A percentile compares a stretch with the other conserved stretches of the same genome.
These are phyloP conservation scores for Ceriops decandra DNA, from an alignment of 345 rosid genomes.

Conservation along the genomic window DNA sequence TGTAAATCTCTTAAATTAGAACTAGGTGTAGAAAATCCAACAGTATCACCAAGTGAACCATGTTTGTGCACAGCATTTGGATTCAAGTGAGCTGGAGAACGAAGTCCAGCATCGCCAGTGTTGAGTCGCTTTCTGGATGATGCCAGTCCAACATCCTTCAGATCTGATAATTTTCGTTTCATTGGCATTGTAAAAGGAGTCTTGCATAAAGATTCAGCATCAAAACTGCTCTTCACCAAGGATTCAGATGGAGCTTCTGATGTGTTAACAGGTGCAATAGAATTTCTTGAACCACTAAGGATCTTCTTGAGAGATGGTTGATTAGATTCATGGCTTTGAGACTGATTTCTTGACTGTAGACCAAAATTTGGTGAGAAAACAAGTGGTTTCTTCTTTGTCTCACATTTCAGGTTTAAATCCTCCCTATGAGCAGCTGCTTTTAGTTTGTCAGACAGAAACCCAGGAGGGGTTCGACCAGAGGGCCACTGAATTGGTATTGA, in stretches of 20 bases:
- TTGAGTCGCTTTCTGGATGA: constrained; percentile 67
- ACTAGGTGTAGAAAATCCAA: constrained; percentile 56
- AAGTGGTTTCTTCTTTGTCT: constrained; percentile 68
- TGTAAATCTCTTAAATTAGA: constrained; percentile 40
- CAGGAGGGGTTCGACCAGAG: constrained; percentile 61
- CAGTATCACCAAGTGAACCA: constrained; percentile 38
- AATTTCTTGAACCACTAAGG: constrained; percentile 30
- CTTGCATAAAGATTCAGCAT: constrained; percentile 55
- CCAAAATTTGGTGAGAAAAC: constrained; percentile 68
- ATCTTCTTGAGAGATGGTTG: constrained; percentile 43
- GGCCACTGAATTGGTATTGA: constrained; percentile 79
- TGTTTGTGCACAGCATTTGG: constrained; percentile 48
- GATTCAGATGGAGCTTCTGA: constrained; percentile 45
- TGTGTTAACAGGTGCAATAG: constrained; percentile 28
- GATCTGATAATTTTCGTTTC: constrained; percentile 71
- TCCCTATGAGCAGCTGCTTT: constrained; percentile 42
- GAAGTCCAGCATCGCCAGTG: constrained; percentile 58
- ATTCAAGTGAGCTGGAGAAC: constrained; percentile 58
- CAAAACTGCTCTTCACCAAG: constrained; percentile 35
- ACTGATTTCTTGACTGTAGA: constrained; percentile 50
- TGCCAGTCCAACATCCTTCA: constrained; percentile 54
- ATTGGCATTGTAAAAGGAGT: constrained; percentile 63
- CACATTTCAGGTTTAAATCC: constrained; percentile 43
- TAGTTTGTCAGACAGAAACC: constrained; percentile 56
- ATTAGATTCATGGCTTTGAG: constrained; percentile 40